Percentiles rank a stretch among this genome's conserved stretches.
These are phyloP conservation scores for Wickerhamomyces kurtzmanii DNA, from an alignment of 805 yeast genomes.

Conservation along the genomic window DNA sequence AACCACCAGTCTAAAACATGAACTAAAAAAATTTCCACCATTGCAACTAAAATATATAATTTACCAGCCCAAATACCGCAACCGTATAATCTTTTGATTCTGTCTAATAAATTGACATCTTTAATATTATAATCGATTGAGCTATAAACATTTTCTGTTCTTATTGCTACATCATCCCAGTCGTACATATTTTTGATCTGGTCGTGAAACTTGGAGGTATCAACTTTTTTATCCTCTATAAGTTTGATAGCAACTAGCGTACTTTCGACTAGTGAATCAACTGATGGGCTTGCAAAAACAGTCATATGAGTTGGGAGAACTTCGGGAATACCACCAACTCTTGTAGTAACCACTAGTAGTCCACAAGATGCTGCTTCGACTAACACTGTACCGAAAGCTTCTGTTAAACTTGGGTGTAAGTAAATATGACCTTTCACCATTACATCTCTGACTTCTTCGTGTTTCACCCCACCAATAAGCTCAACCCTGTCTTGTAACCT, in stretches of 20 bases:
- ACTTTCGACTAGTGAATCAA: slow-evolving; percentile 66
- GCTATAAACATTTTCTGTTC: slow-evolving; percentile 80
- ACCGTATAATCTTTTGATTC: slow-evolving; percentile 55
- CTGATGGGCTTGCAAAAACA: slow-evolving; percentile 82
- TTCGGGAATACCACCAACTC: slow-evolving; percentile 97
- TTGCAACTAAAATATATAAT: slow-evolving; percentile 67
- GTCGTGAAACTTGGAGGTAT: slow-evolving; percentile 69
- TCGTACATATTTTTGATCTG: slow-evolving; percentile 78
- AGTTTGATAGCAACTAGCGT: slow-evolving; percentile 60
- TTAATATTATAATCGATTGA: slow-evolving; percentile 28
- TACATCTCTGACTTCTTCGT: slow-evolving; percentile 86
- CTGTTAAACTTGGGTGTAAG: slow-evolving; percentile 88
- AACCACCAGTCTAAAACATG: slow-evolving; percentile 56
- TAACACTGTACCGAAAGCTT: slow-evolving; percentile 94
- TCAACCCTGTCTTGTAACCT: slow-evolving; percentile 82
- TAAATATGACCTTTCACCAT: slow-evolving; percentile 93
- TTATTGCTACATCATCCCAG: slow-evolving; percentile 80
- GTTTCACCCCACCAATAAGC: slow-evolving; percentile 78
- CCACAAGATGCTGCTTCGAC: slow-evolving; percentile 99
- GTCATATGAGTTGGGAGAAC: slow-evolving; percentile 92
- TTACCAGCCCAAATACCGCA: slow-evolving; percentile 84
- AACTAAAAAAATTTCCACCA: slow-evolving; percentile 66
- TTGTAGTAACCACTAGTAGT: slow-evolving; percentile 82
- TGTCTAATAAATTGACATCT: slow-evolving; percentile 44
- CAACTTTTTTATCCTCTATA: slow-evolving; percentile 46